Evolutionary conservation across 2,329 filamentous ascomycete genomes (phyloP).

Genomic region (Apiospora malaysiana): DNA sequence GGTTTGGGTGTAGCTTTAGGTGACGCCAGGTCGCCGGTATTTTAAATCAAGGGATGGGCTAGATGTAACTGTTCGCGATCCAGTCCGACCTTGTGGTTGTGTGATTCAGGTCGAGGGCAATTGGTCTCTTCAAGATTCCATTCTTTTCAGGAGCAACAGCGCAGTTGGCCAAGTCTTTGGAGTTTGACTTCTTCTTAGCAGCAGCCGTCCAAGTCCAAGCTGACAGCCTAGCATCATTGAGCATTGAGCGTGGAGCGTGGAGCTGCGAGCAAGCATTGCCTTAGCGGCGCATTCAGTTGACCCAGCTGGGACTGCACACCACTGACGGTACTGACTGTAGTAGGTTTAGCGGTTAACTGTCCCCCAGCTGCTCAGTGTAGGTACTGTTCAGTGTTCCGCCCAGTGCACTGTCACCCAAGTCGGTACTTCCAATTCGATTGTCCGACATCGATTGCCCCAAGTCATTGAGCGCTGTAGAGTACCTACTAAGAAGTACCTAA

Average conservation of each 20-base stretch:
- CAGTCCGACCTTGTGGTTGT: background rate
- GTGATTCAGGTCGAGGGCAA: background rate
- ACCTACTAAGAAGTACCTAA: too few relatives aligned
- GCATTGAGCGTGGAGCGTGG: too few relatives aligned
- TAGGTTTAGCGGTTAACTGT: background rate
- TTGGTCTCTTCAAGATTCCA: background rate
- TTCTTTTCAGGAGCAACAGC: background rate
- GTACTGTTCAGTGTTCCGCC: background rate
- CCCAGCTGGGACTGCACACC: background rate
- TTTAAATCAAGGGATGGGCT: constrained; percentile 9
- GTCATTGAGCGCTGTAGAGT: too few relatives aligned
- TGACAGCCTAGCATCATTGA: background rate
- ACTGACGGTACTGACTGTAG: background rate
- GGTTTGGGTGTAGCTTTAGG: background rate
- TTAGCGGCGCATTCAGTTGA: constrained; percentile 6
- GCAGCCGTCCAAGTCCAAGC: background rate
- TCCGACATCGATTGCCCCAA: background rate
- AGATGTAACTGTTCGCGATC: background rate
- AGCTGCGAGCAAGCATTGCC: background rate
- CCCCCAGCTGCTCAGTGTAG: background rate
- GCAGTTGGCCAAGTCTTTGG: background rate
- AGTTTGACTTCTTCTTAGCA: background rate
- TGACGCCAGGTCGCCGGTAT: background rate
- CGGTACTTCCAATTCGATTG: background rate
- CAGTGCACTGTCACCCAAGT: constrained; percentile 2